Evolutionary conservation across 345 rosid species (phyloP), one percentile per base, ranked within the genome.

Genomic region (Boechera retrofracta): DNA sequence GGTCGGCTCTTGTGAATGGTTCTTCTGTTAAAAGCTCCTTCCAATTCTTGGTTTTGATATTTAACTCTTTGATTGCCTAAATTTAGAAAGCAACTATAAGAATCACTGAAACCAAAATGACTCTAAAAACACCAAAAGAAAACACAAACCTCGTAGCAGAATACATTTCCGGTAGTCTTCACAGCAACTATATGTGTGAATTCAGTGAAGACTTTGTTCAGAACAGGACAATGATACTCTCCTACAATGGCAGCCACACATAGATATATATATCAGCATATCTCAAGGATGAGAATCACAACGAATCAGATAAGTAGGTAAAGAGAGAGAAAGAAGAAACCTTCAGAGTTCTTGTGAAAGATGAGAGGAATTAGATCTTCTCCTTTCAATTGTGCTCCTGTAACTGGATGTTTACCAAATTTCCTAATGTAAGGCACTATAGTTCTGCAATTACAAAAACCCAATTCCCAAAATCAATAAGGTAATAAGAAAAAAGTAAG

Each of bases 11-110:
- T 24, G 87, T 79, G 82, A 91, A 92, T 18, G 92, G 87, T 76
- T 87, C 96, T 49, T 94, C 99, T 6, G 97, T 94, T 8, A 92
- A 85, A 56, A 95, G 90, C 81, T 92, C 98, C 76, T 83, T 92
- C 96, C 93, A 92, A 79, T 89, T 92, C 83, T 91, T 95, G 53
- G 91, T 88, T 89, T 91, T 92, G 84, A 95, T 86, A 80, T 92
- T 92, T 58, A 92, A 80, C 63, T 95, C 99, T 82, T 91, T 92
- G 74, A 91, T 80, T 36, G 99, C 99, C 97, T 95, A 52, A 5
- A 77, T 48, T 59, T 60, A 13, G 24, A 61, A 32, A 9, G 38
- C 16, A 75, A 47, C 35, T 26, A 59, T 67, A 52, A 68, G 72
- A 51, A 15, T 53, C 5, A 77, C 1, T 31, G 49, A 79, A 45